Percentiles rank a stretch among this genome's conserved stretches.
Evolutionary conservation across 2,329 filamentous ascomycete species (phyloP).

Genomic region (Trichoderma afroharzianum): DNA sequence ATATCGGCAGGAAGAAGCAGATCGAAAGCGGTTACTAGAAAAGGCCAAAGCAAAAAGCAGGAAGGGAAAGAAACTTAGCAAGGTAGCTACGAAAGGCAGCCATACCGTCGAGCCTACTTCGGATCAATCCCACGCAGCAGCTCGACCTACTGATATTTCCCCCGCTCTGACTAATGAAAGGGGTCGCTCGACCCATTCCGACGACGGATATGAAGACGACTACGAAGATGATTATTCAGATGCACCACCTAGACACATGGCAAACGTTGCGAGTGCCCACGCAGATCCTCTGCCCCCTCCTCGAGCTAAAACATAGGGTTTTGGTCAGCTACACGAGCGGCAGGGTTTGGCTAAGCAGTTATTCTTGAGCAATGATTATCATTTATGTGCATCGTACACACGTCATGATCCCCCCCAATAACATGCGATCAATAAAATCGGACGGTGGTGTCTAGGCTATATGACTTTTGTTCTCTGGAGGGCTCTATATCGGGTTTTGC

Average conservation of each 20-base stretch:
- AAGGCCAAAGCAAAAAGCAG: slow-evolving; percentile 92
- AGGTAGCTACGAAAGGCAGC: slow-evolving; percentile 38
- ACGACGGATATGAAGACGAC: slow-evolving; percentile 38
- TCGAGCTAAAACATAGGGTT: slow-evolving; percentile 14
- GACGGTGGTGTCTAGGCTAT: background rate
- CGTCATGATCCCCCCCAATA: background rate
- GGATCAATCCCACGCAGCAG: slow-evolving; percentile 22
- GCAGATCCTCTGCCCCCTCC: slow-evolving; percentile 2
- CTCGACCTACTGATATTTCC: slow-evolving; percentile 24
- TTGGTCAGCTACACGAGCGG: background rate
- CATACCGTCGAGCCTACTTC: slow-evolving; percentile 24
- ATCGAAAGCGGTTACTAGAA: slow-evolving; percentile 78
- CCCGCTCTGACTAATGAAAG: slow-evolving; percentile 26
- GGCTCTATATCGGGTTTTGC: background rate
- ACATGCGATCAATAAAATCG: background rate
- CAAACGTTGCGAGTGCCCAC: background rate
- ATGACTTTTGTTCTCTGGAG: background rate
- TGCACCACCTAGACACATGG: slow-evolving; percentile 19
- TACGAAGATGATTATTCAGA: slow-evolving; percentile 28
- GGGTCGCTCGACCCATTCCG: slow-evolving; percentile 38
- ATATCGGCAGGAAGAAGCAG: slow-evolving; percentile 77
- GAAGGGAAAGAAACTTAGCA: slow-evolving; percentile 80
- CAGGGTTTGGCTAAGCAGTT: background rate
- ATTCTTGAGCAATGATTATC: background rate
- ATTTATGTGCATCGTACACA: background rate